Percentiles rank a stretch among this genome's conserved stretches.
Evolutionary conservation across 2,329 filamentous ascomycete species (phyloP).

Genomic region (Aspergillus sp.): DNA sequence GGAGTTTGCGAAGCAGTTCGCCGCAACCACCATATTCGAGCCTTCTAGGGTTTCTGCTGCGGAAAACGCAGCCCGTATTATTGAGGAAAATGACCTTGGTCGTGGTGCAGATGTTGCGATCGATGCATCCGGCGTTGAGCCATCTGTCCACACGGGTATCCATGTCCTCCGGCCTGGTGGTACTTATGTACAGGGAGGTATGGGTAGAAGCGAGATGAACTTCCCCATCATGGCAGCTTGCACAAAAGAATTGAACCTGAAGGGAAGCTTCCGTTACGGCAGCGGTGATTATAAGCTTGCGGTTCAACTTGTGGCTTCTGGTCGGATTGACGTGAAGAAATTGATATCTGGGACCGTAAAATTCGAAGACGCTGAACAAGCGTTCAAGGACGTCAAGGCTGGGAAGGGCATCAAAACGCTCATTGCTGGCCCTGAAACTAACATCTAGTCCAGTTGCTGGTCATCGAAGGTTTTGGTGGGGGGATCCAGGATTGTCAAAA

Average conservation of each 20-base stretch:
- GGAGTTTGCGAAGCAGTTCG: conserved; percentile 73
- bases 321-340: conserved; percentile 72
- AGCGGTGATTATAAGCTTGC: conserved; percentile 84
- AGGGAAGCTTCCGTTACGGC: conserved; percentile 87
- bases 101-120: conserved; percentile 74
- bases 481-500: neutral
- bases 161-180: conserved; percentile 71
- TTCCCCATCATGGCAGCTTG: conserved; percentile 93
- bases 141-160: conserved; percentile 72
- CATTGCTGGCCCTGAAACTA: conserved; percentile 36
- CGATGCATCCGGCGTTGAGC: conserved; percentile 76
- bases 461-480: neutral
- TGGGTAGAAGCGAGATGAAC: conserved; percentile 82
- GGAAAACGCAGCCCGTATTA: conserved; percentile 72
- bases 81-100: conserved; percentile 62
- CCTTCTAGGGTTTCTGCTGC: conserved; percentile 63
- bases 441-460: neutral
- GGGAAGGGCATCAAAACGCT: conserved; percentile 63
- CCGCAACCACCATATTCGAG: conserved; percentile 55
- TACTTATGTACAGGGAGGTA: conserved; percentile 81
- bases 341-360: conserved; percentile 75
- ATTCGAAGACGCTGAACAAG: conserved; percentile 80
- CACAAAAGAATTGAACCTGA: conserved; percentile 82
- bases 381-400: conserved; percentile 81
- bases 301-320: conserved; percentile 70